A percentile compares a stretch with the other conserved stretches of the same genome.
Conservation (phyloP, 139 green algal species). For the Closterium sp. region DNA sequence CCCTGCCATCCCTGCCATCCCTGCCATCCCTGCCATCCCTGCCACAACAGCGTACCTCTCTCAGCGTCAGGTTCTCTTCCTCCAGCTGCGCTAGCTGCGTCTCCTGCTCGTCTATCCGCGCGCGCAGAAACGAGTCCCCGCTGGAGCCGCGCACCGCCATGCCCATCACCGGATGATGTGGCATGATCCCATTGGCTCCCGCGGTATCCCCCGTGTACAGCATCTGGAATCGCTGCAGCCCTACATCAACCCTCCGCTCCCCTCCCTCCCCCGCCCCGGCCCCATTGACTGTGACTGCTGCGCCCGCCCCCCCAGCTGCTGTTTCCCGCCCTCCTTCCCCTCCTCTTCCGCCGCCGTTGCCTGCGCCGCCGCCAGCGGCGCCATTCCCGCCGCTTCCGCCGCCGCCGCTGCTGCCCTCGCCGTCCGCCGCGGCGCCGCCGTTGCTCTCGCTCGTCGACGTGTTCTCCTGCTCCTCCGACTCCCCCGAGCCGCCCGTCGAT, state of each 20-base stretch:
- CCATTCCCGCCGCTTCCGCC: neutral
- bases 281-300: neutral
- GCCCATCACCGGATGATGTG: slow-evolving; percentile 9
- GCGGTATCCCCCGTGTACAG: neutral
- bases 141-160: neutral
- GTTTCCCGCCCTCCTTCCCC: neutral
- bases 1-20: too few relatives aligned
- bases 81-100: slow-evolving; percentile 20
- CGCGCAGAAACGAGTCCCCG: slow-evolving; percentile 23
- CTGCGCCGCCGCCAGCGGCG: neutral
- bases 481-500: neutral
- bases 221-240: slow-evolving; percentile 26
- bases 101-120: slow-evolving; percentile 31
- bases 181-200: neutral
- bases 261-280: neutral
- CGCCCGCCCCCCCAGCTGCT: neutral
- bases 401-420: neutral
- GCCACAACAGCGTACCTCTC: slow-evolving; percentile 8
- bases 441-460: neutral
- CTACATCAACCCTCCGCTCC: neutral
- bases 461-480: neutral
- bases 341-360: neutral
- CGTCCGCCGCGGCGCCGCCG: neutral
- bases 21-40: too few relatives aligned
- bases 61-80: slow-evolving; percentile 35